phyloP scores from a whole-genome alignment of 2,329 filamentous ascomycete genomes.

The Juglanconis sp. region DNA sequence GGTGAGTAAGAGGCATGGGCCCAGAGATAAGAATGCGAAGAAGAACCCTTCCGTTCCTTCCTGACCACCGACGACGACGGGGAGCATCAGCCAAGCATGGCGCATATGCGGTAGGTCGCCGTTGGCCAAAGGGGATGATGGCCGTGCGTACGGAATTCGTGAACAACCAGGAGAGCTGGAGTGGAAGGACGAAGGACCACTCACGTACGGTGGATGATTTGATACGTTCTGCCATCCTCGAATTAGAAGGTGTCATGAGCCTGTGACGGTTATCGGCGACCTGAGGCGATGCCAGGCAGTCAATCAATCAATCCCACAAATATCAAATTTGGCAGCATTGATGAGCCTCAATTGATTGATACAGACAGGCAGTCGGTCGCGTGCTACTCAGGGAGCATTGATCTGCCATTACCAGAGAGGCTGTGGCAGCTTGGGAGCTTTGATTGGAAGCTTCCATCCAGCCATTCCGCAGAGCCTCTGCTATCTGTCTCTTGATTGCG shows the following conservation, averaged over 20 bases:
- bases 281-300: neutral
- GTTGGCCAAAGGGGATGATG: too few species aligned
- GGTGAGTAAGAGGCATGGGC: neutral
- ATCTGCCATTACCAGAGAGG: neutral
- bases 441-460: neutral
- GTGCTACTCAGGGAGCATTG: neutral
- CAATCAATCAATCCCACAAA: neutral
- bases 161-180: neutral
- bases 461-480: neutral
- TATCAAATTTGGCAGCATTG: neutral
- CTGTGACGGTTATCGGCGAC: neutral
- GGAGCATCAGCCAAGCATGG: too few species aligned
- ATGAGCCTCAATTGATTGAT: neutral
- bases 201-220: neutral
- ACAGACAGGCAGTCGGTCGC: neutral
- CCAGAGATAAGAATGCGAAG: neutral
- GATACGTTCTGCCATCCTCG: neutral
- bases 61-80: too few species aligned
- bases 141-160: too few species aligned
- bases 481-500: neutral
- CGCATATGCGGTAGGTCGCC: too few species aligned
- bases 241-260: slow-evolving; percentile 13
- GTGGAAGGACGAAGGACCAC: too few species aligned
- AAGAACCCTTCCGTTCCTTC: too few species aligned
- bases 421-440: neutral